Evolutionary conservation across 345 rosid species (phyloP).

Genomic region (Hevea brasiliensis): DNA sequence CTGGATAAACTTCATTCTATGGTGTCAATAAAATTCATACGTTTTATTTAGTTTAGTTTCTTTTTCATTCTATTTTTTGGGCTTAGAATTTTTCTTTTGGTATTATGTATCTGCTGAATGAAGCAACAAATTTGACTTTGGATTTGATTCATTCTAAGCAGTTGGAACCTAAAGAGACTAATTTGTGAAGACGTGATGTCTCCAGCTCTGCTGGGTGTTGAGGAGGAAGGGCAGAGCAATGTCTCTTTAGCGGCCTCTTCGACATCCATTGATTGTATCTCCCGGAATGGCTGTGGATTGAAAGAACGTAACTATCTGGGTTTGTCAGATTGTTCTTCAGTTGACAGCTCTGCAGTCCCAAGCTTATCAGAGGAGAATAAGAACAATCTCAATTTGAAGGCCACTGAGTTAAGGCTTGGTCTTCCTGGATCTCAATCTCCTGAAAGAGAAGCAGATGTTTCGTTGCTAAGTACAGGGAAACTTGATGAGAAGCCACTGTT

Average conservation of each 20-base stretch:
- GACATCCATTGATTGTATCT: slow-evolving; percentile 42
- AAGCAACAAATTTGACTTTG: slow-evolving; percentile 12
- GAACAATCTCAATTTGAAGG: slow-evolving; percentile 69
- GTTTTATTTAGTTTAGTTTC: no score
- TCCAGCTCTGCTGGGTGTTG: slow-evolving; percentile 53
- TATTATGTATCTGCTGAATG: neutral
- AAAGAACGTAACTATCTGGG: slow-evolving; percentile 79
- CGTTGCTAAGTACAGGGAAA: slow-evolving; percentile 47
- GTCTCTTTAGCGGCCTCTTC: slow-evolving; percentile 46
- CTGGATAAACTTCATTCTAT: neutral
- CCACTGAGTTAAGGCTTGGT: slow-evolving; percentile 82
- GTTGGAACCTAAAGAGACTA: slow-evolving; percentile 19
- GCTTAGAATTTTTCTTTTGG: neutral
- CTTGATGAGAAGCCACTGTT: slow-evolving; percentile 73
- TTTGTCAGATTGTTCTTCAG: slow-evolving; percentile 73
- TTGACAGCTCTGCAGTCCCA: slow-evolving; percentile 61
- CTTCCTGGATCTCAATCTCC: slow-evolving; percentile 84
- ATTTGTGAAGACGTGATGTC: slow-evolving; percentile 56
- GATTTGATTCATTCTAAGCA: slow-evolving; percentile 13
- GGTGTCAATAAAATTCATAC: no score
- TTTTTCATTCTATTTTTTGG: neutral
- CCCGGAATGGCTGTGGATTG: slow-evolving; percentile 43
- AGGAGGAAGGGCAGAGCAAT: slow-evolving; percentile 55
- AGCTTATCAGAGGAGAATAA: slow-evolving; percentile 45
- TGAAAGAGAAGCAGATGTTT: slow-evolving; percentile 48